Evolutionary conservation across 495 filamentous ascomycete genomes (phyloP), one percentile per base, ranked within the genome.

Genomic region (Cudoniella acicularis): DNA sequence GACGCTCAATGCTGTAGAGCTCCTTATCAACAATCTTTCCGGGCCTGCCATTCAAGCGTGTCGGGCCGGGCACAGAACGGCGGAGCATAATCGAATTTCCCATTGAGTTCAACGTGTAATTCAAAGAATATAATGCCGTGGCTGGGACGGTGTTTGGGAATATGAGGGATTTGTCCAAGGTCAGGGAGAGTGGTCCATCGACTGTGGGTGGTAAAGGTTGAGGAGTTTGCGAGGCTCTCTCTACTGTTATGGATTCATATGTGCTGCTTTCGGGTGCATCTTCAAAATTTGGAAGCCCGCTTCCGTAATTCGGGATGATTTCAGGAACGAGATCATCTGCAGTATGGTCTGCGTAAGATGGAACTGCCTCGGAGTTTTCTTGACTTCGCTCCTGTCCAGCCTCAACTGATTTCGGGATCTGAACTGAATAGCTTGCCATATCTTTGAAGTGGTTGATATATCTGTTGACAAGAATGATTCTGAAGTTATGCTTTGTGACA

Each of bases 101-200:
- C 52, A 54, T 54, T 2, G 41, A 47, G 26, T 60, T 54, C 1
- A 60, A 22, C 17, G 58, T 60, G 24, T 49, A 60, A n/a, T 54
- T 54, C n/a, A 60, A 42, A 8, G 58, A 60, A 30, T 53, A 59
- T 27, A 59, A 30, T 1, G 57, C 57, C 18, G 57, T 59, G 2
- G 57, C 57, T 52, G 57, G 49, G 22, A 59, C 21, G 3, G 40
- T 54, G 22, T 53, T 59, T 16, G 57, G 57, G 42, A 59, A 59
- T 6, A 59, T 59, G n/a, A 59, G 42, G 1, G 11, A 49, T 30
- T 59, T 52, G 20, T 59, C 57, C 18, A 59, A 26, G 2, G 36
- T 59, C 18, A 59, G 21, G 11, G 57, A 52, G 1, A 59, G 49
- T 18, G 57, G 57, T 10, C 49, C 57, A 17, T 20, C 11, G 43